Evolutionary conservation across 2,329 filamentous ascomycete species (phyloP).

Genomic region (Alternaria metachromatica): DNA sequence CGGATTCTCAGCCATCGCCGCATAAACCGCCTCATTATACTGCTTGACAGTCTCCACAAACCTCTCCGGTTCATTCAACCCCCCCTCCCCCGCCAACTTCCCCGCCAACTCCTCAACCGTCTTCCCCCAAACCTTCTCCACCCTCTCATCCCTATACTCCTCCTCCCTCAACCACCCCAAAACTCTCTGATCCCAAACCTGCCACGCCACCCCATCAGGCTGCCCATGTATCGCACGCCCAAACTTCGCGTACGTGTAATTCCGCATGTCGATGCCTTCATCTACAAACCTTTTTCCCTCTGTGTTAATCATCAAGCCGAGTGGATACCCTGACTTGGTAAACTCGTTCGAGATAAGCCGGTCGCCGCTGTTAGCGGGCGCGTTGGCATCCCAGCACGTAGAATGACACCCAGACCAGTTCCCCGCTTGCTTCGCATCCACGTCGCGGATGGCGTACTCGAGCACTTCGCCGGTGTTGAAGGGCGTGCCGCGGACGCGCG

Average conservation of each 20-base stretch:
- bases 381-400: slow-evolving; percentile 70
- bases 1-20: slow-evolving; percentile 55
- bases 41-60: slow-evolving; percentile 62
- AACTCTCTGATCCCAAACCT: slow-evolving; percentile 66
- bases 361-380: slow-evolving; percentile 62
- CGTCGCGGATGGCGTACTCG: slow-evolving; percentile 59
- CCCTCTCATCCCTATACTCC: slow-evolving; percentile 67
- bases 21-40: slow-evolving; percentile 65
- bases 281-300: slow-evolving; percentile 69
- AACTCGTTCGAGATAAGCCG: slow-evolving; percentile 68
- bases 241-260: slow-evolving; percentile 73
- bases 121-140: slow-evolving; percentile 59
- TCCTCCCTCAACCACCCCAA: slow-evolving; percentile 63
- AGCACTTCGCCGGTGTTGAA: slow-evolving; percentile 69
- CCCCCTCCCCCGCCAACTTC: slow-evolving; percentile 52
- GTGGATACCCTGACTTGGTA: slow-evolving; percentile 72
- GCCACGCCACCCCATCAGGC: slow-evolving; percentile 65
- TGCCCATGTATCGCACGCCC: slow-evolving; percentile 67
- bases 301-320: slow-evolving; percentile 69
- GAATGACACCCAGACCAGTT: slow-evolving; percentile 71
- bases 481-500: slow-evolving; percentile 67
- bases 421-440: slow-evolving; percentile 61
- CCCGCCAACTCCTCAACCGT: slow-evolving; percentile 64
- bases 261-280: slow-evolving; percentile 69
- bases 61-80: slow-evolving; percentile 53